phyloP scores from a whole-genome alignment of 1,139 yeast genomes.

The Kurtzmaniella quercitrusa region DNA sequence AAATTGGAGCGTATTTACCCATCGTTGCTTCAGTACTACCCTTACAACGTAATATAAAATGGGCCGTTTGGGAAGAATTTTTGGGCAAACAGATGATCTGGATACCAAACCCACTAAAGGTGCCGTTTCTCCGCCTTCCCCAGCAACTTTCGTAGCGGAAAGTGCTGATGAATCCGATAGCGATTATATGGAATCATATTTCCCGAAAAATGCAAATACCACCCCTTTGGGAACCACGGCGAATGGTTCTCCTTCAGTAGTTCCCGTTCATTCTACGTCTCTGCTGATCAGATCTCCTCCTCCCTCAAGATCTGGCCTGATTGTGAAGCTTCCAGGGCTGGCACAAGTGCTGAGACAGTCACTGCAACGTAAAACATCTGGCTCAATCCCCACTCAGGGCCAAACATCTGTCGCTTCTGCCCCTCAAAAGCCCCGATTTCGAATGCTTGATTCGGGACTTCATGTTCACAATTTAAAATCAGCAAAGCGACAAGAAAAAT shows the following conservation, averaged over 20 bases:
- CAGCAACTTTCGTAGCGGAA: neutral
- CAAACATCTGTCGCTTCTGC: constrained; percentile 1
- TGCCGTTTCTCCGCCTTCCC: constrained; percentile 1
- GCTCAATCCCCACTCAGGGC: neutral
- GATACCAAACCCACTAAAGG: neutral
- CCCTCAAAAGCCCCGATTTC: constrained; percentile 40
- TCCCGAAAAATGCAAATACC: neutral
- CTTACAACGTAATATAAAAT: too few species aligned
- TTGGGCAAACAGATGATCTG: constrained; percentile 1
- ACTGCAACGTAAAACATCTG: neutral
- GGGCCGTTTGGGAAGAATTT: constrained; percentile 2
- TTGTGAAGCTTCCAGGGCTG: neutral
- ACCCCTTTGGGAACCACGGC: too few species aligned
- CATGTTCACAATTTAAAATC: constrained; percentile 79
- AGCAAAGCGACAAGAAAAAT: constrained; percentile 82
- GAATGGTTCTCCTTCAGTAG: neutral
- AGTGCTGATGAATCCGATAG: neutral
- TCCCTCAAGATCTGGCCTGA: constrained; percentile 7
- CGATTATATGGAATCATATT: neutral
- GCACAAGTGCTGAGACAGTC: constrained; percentile 2
- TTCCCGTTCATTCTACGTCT: neutral
- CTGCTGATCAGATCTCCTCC: constrained; percentile 7
- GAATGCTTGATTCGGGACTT: constrained; percentile 55
- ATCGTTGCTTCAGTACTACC: too few species aligned
- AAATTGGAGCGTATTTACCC: too few species aligned